Evolutionary conservation across 495 filamentous ascomycete species (phyloP).

Genomic region (Xylaria grammica): DNA sequence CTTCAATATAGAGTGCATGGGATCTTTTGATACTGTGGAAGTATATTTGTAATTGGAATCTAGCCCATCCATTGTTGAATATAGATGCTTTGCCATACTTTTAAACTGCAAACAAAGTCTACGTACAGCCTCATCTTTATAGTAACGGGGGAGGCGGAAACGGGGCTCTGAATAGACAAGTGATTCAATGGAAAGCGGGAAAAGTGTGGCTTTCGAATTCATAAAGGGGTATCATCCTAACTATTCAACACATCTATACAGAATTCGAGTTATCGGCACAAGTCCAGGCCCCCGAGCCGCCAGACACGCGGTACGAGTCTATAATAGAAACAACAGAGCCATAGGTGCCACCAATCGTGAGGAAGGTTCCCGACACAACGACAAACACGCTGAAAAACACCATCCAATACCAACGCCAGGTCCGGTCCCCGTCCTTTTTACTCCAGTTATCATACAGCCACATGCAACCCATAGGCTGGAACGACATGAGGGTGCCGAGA

Average conservation of each 20-base stretch:
- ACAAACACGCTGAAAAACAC: slow-evolving; percentile 30
- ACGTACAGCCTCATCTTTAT: too few species aligned
- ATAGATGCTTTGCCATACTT: too few species aligned
- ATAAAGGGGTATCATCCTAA: too few species aligned
- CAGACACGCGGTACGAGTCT: slow-evolving; percentile 33
- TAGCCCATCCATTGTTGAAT: too few species aligned
- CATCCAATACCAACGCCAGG: slow-evolving; percentile 28
- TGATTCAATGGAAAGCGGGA: too few species aligned
- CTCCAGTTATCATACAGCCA: slow-evolving; percentile 51
- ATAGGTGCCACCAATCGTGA: slow-evolving; percentile 43
- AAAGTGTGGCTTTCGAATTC: too few species aligned
- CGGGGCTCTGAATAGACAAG: too few species aligned
- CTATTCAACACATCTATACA: neutral
- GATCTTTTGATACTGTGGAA: too few species aligned
- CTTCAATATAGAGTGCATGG: too few species aligned
- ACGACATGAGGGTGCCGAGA: slow-evolving; percentile 47
- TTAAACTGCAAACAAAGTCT: too few species aligned
- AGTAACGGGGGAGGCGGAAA: too few species aligned
- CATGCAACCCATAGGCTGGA: slow-evolving; percentile 48
- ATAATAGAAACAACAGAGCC: slow-evolving; percentile 38
- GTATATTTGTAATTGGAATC: too few species aligned
- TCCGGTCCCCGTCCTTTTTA: slow-evolving; percentile 26
- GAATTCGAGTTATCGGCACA: slow-evolving; percentile 12
- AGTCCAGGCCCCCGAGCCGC: neutral
- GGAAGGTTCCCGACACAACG: slow-evolving; percentile 34